Conservation (phyloP, 2,329 filamentous ascomycete species). For the Aspergillus caelatus region DNA sequence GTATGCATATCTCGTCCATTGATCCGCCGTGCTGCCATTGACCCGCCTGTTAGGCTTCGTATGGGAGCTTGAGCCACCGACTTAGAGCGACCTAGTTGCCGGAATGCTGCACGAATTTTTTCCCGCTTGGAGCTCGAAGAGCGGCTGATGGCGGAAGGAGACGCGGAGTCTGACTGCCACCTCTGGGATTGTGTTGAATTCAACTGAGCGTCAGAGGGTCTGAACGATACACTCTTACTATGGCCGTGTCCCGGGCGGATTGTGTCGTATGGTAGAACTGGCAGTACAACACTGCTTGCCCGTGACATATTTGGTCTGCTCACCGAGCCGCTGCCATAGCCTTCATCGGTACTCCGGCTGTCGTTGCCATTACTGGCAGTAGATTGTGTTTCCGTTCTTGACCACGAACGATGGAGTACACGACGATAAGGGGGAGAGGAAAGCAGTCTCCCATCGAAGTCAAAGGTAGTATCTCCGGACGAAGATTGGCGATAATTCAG, state of each 20-base stretch:
- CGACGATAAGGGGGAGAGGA: slow-evolving; percentile 30
- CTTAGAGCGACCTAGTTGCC: slow-evolving; percentile 20
- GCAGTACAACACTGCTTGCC: slow-evolving; percentile 15
- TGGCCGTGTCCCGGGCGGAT: slow-evolving; percentile 17
- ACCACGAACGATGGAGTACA: slow-evolving; percentile 17
- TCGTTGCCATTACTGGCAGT: slow-evolving; percentile 13
- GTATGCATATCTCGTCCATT: slow-evolving; percentile 30
- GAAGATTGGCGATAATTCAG: slow-evolving; percentile 29
- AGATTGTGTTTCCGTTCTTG: slow-evolving; percentile 12
- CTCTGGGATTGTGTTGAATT: slow-evolving; percentile 17
- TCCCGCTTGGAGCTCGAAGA: slow-evolving; percentile 24
- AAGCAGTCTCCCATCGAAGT: slow-evolving; percentile 34
- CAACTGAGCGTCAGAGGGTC: slow-evolving; percentile 9
- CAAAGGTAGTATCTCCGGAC: slow-evolving; percentile 34
- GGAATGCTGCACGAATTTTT: slow-evolving; percentile 22
- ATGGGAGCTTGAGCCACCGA: slow-evolving; percentile 11
- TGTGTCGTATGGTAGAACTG: slow-evolving; percentile 19
- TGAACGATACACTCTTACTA: slow-evolving; percentile 23
- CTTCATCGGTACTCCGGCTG: slow-evolving; percentile 30
- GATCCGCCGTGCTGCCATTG: slow-evolving; percentile 5
- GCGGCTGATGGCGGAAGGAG: slow-evolving; percentile 6
- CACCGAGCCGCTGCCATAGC: slow-evolving; percentile 28
- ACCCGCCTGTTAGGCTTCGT: slow-evolving; percentile 15
- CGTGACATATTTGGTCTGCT: slow-evolving; percentile 19
- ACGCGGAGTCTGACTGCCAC: slow-evolving; percentile 24